Conservation (phyloP, 768 basidiomycete genomes). For the Russula brevipes region DNA sequence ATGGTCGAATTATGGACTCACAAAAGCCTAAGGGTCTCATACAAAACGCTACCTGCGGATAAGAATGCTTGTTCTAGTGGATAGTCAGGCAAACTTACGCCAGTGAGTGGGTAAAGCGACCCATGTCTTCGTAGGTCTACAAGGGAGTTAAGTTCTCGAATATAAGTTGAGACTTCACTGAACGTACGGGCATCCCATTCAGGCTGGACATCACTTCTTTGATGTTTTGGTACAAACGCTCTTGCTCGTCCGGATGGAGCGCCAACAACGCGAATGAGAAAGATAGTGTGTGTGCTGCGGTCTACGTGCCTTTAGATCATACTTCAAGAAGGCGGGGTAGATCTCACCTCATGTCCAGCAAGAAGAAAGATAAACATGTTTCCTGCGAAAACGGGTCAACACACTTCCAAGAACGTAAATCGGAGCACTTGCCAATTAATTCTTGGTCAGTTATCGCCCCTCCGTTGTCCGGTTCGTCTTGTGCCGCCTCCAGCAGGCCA, state of each 20-base stretch:
- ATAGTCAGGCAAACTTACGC: slow-evolving; percentile 16
- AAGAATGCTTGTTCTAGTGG: not conserved
- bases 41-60: slow-evolving; percentile 32
- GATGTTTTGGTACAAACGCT: slow-evolving; percentile 36
- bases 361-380: slow-evolving; percentile 34
- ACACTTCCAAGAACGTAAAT: no score
- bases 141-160: not conserved
- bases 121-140: slow-evolving; percentile 29
- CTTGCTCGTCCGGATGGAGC: slow-evolving; percentile 40
- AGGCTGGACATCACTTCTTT: slow-evolving; percentile 30
- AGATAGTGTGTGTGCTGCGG: slow-evolving; percentile 36
- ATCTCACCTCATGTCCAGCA: slow-evolving; percentile 33
- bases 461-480: slow-evolving; percentile 18
- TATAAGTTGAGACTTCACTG: not conserved
- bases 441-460: slow-evolving; percentile 26
- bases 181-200: slow-evolving; percentile 7
- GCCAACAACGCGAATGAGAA: slow-evolving; percentile 41
- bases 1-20: slow-evolving; percentile 3
- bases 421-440: slow-evolving; percentile 18
- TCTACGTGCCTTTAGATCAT: slow-evolving; percentile 26
- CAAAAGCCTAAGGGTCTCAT: slow-evolving; percentile 45
- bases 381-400: not conserved
- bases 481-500: slow-evolving; percentile 27
- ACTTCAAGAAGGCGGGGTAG: not conserved
- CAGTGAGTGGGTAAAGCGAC: slow-evolving; percentile 19